A percentile compares a stretch with the other conserved stretches of the same genome.
These are phyloP conservation scores for Knoxdaviesia capensis DNA, from an alignment of 2,329 filamentous ascomycete genomes.

Conservation along the genomic window DNA sequence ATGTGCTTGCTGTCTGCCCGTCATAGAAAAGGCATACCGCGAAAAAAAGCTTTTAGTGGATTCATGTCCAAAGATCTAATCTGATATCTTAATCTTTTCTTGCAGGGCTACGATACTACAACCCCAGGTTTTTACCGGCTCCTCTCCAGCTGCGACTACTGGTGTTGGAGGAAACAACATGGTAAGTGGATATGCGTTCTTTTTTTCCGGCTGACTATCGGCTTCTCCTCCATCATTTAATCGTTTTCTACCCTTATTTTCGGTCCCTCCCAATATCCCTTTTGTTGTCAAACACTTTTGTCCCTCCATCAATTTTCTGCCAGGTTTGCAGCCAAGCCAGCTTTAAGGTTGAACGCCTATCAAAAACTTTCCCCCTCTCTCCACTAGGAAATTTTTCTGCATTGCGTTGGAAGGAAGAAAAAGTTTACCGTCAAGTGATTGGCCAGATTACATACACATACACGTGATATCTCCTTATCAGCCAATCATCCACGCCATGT, in stretches of 20 bases:
- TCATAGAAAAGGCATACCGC: too few species aligned
- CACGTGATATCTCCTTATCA: too few species aligned
- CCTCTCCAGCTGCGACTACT: conserved; percentile 13
- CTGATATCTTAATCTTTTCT: not conserved
- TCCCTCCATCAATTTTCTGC: not conserved
- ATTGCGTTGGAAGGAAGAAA: too few species aligned
- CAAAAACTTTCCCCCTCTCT: too few species aligned
- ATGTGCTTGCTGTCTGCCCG: too few species aligned
- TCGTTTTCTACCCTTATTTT: not conserved
- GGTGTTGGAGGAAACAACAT: conserved; percentile 10
- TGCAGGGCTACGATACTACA: conserved; percentile 1
- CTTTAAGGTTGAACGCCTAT: not conserved
- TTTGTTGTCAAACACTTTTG: not conserved
- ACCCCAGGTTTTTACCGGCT: conserved; percentile 10
- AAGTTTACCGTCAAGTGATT: too few species aligned
- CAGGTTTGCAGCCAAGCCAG: not conserved
- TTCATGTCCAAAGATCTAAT: too few species aligned
- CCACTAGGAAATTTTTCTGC: too few species aligned
- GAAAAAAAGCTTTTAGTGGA: too few species aligned
- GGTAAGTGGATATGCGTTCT: conserved; percentile 8
- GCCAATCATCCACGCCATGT: not conserved
- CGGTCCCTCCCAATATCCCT: not conserved
- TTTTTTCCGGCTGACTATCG: too few species aligned
- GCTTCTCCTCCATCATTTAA: too few species aligned
- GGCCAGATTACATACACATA: too few species aligned